Percentiles rank a stretch among this genome's conserved stretches.
These are phyloP conservation scores for Pseudogymnoascus sp. DNA, from an alignment of 2,329 filamentous ascomycete genomes.

Conservation along the genomic window DNA sequence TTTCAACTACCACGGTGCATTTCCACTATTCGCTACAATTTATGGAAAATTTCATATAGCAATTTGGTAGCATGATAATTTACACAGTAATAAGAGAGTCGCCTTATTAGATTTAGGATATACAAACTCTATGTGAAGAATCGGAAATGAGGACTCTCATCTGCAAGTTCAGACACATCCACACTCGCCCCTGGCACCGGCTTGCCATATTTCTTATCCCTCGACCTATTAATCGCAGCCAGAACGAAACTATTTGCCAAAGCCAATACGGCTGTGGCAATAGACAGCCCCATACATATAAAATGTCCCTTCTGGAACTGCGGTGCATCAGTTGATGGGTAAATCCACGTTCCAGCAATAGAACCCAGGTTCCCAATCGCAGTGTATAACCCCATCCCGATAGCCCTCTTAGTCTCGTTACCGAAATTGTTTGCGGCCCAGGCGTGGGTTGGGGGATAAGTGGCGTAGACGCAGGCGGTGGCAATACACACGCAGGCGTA, in stretches of 20 bases:
- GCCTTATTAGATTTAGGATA: too few species aligned
- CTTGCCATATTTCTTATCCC: conserved; percentile 15
- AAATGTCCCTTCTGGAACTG: conserved; percentile 17
- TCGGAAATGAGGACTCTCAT: conserved; percentile 14
- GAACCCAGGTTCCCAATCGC: conserved; percentile 22
- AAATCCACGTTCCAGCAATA: conserved; percentile 16
- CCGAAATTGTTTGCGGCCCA: conserved; percentile 22
- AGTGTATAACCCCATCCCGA: conserved; percentile 17
- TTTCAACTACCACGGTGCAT: too few species aligned
- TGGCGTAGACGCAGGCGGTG: conserved; percentile 20
- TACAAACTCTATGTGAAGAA: conserved; percentile 13
- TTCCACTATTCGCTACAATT: too few species aligned
- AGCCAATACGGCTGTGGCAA: conserved; percentile 13
- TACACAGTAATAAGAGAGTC: too few species aligned
- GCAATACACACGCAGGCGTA: conserved; percentile 14
- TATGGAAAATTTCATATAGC: too few species aligned
- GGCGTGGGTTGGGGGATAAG: conserved; percentile 16
- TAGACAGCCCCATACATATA: conserved; percentile 13
- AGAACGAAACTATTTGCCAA: conserved; percentile 13
- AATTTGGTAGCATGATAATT: too few species aligned
- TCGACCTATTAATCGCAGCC: conserved; percentile 13
- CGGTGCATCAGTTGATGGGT: conserved; percentile 18
- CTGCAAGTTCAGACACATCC: conserved; percentile 15
- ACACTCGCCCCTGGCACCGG: conserved; percentile 11
- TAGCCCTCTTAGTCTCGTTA: conserved; percentile 20